Base-by-base conservation (phyloP, 169 alveolate genomes). In the Cryptosporidium tyzzeri region DNA sequence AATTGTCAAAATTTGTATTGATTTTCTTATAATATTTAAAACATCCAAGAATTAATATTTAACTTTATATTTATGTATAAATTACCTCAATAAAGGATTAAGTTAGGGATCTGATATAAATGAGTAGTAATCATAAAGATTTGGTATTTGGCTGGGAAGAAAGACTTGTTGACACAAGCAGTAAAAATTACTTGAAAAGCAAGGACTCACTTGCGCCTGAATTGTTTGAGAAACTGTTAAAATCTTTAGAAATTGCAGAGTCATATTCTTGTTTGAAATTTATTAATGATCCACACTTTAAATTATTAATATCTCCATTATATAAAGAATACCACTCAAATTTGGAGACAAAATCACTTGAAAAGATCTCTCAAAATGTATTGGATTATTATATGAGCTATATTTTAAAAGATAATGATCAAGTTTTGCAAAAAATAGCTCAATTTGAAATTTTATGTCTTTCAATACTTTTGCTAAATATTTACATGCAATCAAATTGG, bases 401-500 rank as follows among this genome's bases (percentile, higher is more conserved):
- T 50, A 65, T 80, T 80, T 59, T 26, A 16, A 33, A 39, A 23
- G 65, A 65, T 2, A 26, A n/a, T 10, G 70, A 65, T n/a, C n/a
- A 51, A 48, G 33, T 80, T 26, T 41, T 23, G 12, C 29, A 23
- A 26, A 80, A 29, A 62, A 31, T 80, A 29, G 48, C 67, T 33
- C 89, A 80, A 48, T 80, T 80, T 65, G 89, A 80, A 29, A 65
- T 80, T 39, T 59, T 80, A 62, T 80, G 80, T 33, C 23, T 80
- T 9, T 59, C 75, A 31, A 80, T 80, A 39, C 70, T 80, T 37
- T 44, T 80, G 16, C 41, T 80, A 1, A 80, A 80, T 62, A 62
- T 80, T 59, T 80, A 80, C 53, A 62, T 80, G 75, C 89, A 80
- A 33, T 35, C 68, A 80, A 80, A 80, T 39, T 80, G 89, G 89